Percentiles rank a stretch among this genome's conserved stretches.
These are phyloP conservation scores for Dendryphion nanum DNA, from an alignment of 2,329 filamentous ascomycete genomes.

Conservation along the genomic window DNA sequence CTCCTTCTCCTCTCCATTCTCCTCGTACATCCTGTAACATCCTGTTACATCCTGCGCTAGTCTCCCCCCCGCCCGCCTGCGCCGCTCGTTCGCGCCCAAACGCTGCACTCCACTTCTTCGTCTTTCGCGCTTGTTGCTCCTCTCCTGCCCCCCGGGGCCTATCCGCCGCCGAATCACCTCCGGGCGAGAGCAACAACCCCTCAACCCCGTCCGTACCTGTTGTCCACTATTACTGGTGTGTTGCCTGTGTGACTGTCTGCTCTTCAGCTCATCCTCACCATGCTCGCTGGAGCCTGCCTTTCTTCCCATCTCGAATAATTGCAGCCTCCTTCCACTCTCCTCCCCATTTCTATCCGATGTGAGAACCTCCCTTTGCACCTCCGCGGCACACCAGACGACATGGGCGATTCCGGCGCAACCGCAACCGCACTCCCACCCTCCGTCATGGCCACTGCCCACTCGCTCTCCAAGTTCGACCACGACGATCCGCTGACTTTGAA, in stretches of 20 bases:
- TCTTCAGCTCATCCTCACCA: neutral
- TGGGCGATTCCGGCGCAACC: conserved; percentile 28
- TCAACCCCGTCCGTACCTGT: neutral
- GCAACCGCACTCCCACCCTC: too few relatives aligned
- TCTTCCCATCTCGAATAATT: too few relatives aligned
- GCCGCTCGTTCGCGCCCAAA: neutral
- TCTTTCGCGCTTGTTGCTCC: neutral
- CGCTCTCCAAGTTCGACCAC: conserved; percentile 23
- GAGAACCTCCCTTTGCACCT: conserved; percentile 8
- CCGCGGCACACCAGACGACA: conserved; percentile 21
- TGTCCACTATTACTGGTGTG: neutral
- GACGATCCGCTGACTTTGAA: conserved; percentile 35
- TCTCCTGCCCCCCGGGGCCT: too few relatives aligned
- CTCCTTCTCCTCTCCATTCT: too few relatives aligned
- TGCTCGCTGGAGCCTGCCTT: too few relatives aligned
- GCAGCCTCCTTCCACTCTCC: conserved; percentile 1
- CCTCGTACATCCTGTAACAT: neutral
- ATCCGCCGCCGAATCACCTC: too few relatives aligned
- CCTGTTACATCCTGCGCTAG: too few relatives aligned
- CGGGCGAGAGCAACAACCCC: neutral
- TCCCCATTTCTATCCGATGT: conserved; percentile 18
- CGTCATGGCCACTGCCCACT: conserved; percentile 30
- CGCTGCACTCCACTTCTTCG: neutral
- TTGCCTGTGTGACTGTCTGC: neutral
- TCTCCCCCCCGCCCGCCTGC: too few relatives aligned